Conservation (phyloP, 805 yeast species). For the Lipomyces spencermartinsiae region DNA sequence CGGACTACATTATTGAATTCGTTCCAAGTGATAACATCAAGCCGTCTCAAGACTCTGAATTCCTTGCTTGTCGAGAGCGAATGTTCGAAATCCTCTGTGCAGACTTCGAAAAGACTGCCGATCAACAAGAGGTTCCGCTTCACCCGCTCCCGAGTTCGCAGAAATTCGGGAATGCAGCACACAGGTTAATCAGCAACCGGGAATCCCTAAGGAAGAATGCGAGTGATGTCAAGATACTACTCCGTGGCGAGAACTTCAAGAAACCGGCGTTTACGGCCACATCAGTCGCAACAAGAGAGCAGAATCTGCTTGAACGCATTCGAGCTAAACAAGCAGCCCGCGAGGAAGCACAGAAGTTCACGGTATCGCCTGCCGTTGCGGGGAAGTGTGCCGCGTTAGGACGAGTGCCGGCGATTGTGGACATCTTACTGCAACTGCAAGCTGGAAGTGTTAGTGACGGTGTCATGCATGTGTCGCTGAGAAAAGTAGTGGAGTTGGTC, state of each 20-base stretch:
- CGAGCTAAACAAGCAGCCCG: constrained; percentile 7
- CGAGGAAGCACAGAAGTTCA: not conserved
- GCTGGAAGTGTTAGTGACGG: not conserved
- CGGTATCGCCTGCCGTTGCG: constrained; percentile 3
- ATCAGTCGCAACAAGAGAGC: constrained; percentile 2
- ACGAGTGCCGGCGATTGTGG: constrained; percentile 7
- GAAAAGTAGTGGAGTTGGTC: not conserved
- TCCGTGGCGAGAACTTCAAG: constrained; percentile 3
- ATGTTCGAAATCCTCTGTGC: not conserved
- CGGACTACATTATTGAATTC: not conserved
- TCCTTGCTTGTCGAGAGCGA: not conserved
- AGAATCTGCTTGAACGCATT: constrained; percentile 8
- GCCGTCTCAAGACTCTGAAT: not conserved
- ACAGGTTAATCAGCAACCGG: not conserved
- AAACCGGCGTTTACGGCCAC: not conserved
- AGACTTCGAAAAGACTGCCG: not conserved
- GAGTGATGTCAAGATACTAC: not conserved
- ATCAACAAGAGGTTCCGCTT: not conserved
- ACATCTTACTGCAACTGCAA: constrained; percentile 7
- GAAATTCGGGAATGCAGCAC: not conserved
- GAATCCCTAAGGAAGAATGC: constrained; percentile 6
- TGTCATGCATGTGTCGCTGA: not conserved
- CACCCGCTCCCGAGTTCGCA: not conserved
- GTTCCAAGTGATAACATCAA: not conserved
- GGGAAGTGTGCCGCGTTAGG: not conserved